Conservation (phyloP, 305 asterid species). For the Rubia occidens region DNA sequence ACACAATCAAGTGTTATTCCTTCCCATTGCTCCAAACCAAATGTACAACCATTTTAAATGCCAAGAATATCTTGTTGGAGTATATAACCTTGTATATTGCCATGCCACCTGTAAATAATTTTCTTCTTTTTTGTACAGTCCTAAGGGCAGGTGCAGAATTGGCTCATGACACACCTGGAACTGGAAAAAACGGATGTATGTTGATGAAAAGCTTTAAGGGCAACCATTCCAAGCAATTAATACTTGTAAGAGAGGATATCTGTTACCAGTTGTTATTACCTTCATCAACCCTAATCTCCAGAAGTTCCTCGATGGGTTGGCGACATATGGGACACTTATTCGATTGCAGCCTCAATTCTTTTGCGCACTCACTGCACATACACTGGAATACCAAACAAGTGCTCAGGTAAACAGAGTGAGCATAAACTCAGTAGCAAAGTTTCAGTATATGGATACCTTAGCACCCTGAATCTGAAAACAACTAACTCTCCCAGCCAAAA, state of each 20-base stretch:
- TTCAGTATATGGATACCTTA: no score
- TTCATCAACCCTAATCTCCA: conserved; percentile 73
- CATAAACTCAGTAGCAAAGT: neutral
- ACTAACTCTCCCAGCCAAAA: neutral
- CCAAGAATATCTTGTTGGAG: neutral
- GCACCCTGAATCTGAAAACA: neutral
- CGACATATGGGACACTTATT: conserved; percentile 82
- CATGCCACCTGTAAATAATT: neutral
- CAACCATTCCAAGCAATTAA: neutral
- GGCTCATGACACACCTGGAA: conserved; percentile 14
- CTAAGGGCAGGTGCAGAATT: conserved; percentile 5
- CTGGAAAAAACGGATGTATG: neutral
- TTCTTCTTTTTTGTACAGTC: conserved; percentile 17
- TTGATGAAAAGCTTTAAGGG: neutral
- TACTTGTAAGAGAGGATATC: neutral
- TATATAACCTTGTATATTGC: neutral
- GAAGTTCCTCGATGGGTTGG: conserved; percentile 75
- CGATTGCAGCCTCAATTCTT: conserved; percentile 72
- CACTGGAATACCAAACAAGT: conserved; percentile 41
- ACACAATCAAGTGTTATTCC: neutral
- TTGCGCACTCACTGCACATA: conserved; percentile 75
- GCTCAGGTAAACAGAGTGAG: neutral
- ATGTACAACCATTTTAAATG: neutral
- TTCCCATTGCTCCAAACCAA: neutral
- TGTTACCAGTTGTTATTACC: conserved; percentile 25